phyloP scores from a whole-genome alignment of 768 basidiomycete genomes.

The Dacryopinax spathularia region DNA sequence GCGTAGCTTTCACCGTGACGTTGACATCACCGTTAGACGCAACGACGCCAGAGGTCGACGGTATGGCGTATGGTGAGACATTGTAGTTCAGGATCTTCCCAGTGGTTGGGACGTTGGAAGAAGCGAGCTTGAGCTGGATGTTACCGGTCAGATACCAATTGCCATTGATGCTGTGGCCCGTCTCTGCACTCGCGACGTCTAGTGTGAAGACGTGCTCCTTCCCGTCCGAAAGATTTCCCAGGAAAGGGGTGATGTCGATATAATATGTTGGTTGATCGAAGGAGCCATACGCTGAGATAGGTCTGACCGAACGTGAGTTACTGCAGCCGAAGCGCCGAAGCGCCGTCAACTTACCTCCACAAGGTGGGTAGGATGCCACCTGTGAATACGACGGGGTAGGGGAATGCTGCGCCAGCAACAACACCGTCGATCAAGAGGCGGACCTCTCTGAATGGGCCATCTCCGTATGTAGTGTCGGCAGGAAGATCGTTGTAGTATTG shows the following conservation, averaged over 20 bases:
- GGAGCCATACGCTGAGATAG: conserved; percentile 63
- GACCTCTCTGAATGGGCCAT: conserved; percentile 50
- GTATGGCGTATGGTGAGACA: conserved; percentile 41
- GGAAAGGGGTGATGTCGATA: conserved; percentile 63
- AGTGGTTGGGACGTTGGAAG: conserved; percentile 48
- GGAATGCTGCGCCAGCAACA: conserved; percentile 44
- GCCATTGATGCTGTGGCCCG: conserved; percentile 46
- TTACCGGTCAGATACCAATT: conserved; percentile 46
- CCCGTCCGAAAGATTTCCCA: conserved; percentile 53
- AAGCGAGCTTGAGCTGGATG: conserved; percentile 46
- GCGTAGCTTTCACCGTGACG: conserved; percentile 48
- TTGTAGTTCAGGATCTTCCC: conserved; percentile 49
- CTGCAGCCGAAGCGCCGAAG: neutral
- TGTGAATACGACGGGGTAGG: conserved; percentile 52
- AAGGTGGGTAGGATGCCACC: conserved; percentile 50
- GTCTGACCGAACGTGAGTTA: conserved; percentile 26
- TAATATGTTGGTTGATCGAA: conserved; percentile 66
- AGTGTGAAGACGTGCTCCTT: conserved; percentile 56
- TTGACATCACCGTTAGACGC: conserved; percentile 34
- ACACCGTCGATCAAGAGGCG: conserved; percentile 42
- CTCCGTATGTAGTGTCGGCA: conserved; percentile 30
- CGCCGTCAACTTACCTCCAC: conserved; percentile 39
- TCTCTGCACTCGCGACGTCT: conserved; percentile 58
- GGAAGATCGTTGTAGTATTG: conserved; percentile 45
- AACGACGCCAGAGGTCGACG: conserved; percentile 34